These are phyloP conservation scores for Fusarium camptoceras DNA, from an alignment of 2,329 filamentous ascomycete genomes.

Conservation along the genomic window DNA sequence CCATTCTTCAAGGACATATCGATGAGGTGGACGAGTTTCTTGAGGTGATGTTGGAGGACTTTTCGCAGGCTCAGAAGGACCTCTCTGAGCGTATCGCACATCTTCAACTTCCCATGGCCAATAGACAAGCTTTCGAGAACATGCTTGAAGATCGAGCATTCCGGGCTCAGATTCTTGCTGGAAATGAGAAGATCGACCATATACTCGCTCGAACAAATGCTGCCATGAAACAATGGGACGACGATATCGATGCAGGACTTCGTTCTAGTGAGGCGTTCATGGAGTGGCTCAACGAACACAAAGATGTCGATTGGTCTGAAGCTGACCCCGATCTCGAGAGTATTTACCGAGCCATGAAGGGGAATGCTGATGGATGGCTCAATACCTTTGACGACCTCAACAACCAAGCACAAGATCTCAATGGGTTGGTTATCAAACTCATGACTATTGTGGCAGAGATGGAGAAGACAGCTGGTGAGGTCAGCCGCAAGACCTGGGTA, in stretches of 20 bases:
- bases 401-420: conserved; percentile 76
- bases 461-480: conserved; percentile 83
- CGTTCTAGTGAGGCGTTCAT: conserved; percentile 81
- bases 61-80: conserved; percentile 81
- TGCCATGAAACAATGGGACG: conserved; percentile 80
- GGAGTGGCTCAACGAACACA: conserved; percentile 77
- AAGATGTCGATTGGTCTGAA: conserved; percentile 69
- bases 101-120: conserved; percentile 84
- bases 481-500: conserved; percentile 82
- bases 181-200: conserved; percentile 92
- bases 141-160: conserved; percentile 90
- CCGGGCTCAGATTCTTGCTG: conserved; percentile 82
- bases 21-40: conserved; percentile 94
- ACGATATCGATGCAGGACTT: conserved; percentile 83
- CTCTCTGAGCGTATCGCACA: conserved; percentile 83
- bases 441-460: conserved; percentile 85
- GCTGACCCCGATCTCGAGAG: conserved; percentile 70
- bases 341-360: conserved; percentile 90
- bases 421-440: conserved; percentile 76
- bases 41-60: conserved; percentile 86
- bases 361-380: conserved; percentile 91
- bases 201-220: conserved; percentile 83
- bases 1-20: conserved; percentile 90
- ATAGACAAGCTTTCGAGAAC: conserved; percentile 83
- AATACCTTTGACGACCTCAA: conserved; percentile 82